Evolutionary conservation across 2,329 filamentous ascomycete genomes (phyloP).

Genomic region (Pseudogymnoascus sp.): DNA sequence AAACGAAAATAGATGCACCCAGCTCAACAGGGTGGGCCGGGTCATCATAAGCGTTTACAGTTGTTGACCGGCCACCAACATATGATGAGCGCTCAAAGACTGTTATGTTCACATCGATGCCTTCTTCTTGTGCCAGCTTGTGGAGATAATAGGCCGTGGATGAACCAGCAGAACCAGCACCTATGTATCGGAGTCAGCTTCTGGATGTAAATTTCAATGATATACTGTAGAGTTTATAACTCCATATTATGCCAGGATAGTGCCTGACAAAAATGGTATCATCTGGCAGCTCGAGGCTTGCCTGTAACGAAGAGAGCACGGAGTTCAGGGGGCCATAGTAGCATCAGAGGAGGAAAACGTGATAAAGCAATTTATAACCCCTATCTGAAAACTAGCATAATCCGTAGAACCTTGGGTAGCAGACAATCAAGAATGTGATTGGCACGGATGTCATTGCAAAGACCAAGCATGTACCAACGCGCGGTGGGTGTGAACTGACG

Average conservation of each 20-base stretch:
- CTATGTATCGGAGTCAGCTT: slow-evolving; percentile 35
- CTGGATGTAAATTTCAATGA: neutral
- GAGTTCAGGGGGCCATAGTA: neutral
- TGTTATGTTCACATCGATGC: slow-evolving; percentile 64
- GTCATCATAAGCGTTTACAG: slow-evolving; percentile 67
- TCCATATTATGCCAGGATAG: neutral
- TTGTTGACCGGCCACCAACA: slow-evolving; percentile 80
- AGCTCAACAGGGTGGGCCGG: slow-evolving; percentile 65
- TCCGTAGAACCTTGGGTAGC: neutral
- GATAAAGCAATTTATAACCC: neutral
- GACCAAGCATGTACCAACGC: neutral
- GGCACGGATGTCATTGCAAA: neutral
- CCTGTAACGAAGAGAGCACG: neutral
- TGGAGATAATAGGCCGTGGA: slow-evolving; percentile 77
- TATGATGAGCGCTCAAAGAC: slow-evolving; percentile 73
- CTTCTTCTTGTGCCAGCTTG: slow-evolving; percentile 54
- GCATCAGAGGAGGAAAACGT: neutral
- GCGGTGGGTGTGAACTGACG: neutral
- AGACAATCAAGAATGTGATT: neutral
- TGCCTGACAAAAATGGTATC: neutral
- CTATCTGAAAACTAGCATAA: neutral
- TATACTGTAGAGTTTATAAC: neutral
- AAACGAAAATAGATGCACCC: slow-evolving; percentile 85
- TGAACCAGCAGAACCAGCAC: slow-evolving; percentile 80
- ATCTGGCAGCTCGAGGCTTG: neutral